phyloP scores from a whole-genome alignment of 2,329 filamentous ascomycete genomes.

The Blastomyces emzantsi region DNA sequence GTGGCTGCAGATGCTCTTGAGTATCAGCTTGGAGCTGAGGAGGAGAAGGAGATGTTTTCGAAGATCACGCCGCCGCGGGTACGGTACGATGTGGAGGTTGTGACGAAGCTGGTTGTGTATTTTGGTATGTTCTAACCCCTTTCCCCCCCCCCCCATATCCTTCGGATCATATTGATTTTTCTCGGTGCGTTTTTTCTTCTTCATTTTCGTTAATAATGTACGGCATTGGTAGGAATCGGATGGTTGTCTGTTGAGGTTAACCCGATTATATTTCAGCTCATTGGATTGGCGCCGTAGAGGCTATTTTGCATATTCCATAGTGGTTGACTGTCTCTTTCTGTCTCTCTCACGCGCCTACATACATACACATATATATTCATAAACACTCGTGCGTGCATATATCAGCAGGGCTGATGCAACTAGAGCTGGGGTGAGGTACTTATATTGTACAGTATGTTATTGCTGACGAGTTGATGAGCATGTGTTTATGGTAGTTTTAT shows the following conservation, averaged over 20 bases:
- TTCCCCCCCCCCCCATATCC: neutral
- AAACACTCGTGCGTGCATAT: neutral
- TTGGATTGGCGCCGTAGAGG: constrained; percentile 36
- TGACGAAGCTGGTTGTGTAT: constrained; percentile 94
- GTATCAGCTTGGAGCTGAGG: constrained; percentile 36
- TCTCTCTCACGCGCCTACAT: neutral
- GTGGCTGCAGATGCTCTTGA: constrained; percentile 18
- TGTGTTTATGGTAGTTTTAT: neutral
- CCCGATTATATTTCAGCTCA: constrained; percentile 60
- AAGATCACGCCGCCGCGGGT: constrained; percentile 77
- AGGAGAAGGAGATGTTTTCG: constrained; percentile 74
- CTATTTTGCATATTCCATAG: no score
- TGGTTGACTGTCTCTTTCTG: neutral
- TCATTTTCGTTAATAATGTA: neutral
- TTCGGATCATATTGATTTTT: neutral
- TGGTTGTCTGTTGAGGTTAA: constrained; percentile 71
- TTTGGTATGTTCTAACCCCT: constrained; percentile 51
- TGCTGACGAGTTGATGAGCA: neutral
- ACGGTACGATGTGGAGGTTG: constrained; percentile 95
- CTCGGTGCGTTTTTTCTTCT: neutral
- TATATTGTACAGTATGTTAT: neutral
- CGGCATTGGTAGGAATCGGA: constrained; percentile 52
- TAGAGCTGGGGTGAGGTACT: neutral
- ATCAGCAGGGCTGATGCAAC: neutral
- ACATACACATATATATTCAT: no score